Base-by-base conservation (phyloP, 2,329 filamentous ascomycete genomes). In the Reticulascus tulasneorum region DNA sequence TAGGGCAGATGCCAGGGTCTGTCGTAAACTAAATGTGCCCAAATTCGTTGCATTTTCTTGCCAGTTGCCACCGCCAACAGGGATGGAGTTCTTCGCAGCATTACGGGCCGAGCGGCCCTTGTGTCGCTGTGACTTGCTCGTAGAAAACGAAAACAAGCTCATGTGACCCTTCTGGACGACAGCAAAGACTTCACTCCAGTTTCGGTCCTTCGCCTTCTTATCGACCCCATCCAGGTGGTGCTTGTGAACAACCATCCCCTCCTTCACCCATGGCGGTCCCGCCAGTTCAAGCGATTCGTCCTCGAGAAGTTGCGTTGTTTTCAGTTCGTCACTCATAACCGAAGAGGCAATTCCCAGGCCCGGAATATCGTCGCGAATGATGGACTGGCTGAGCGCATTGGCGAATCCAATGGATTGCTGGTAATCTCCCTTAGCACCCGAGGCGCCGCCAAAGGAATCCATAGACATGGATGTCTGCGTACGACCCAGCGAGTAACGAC, bases 331-430 rank as follows among this genome's bases (percentile, higher is more conserved):
- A 49, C 83, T 82, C 45, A 73, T 67, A 48, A 67, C 69, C 53
- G 62, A 78, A 4, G 65, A 60, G 4, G 55, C 58, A 44, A 58
- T 63, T 45, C 68, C 63, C 2, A 69, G 64, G 26, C 70, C 71
- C 12, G 77, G 74, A 29, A 75, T 74, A 52, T 94, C 88, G 52
- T 96, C 91, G 5, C 93, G 85, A 47, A 95, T 95, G 47, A 97
- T 98, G 23, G 91, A 91, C 58, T 97, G 91, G 51, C 89, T 95
- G 9, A 98, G 73, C 5, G 93, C 93, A 58, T 95, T 97, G 36
- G 93, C 93, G 55, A 98, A 98, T 1, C 93, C 93, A 54, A 98
- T 95, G 1, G 89, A 94, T 62, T 95, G 90, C 61, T 96, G 89
- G 59, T 91, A 96, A 51, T 94, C 89, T 26, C 79, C 81, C n/a